A percentile compares a stretch with the other conserved stretches of the same genome.
phyloP scores from a whole-genome alignment of 140 eudicot species.

The Flaveria floridana region DNA sequence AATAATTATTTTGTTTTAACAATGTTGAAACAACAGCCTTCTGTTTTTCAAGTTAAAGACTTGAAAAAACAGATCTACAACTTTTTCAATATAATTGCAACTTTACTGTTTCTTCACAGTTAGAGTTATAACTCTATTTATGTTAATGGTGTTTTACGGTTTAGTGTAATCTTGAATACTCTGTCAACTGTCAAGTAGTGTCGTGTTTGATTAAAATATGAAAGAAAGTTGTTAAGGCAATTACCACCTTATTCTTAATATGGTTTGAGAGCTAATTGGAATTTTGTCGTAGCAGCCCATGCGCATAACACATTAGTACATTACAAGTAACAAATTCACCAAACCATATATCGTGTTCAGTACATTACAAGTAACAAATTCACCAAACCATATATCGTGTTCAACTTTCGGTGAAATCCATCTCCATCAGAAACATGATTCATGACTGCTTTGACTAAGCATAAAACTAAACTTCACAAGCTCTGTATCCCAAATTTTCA shows the following conservation, averaged over 20 bases:
- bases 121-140: conserved; percentile 2
- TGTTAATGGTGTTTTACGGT: background rate
- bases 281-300: background rate
- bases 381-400: background rate
- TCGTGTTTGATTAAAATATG: conserved; percentile 1
- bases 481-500: no score
- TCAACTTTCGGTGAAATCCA: background rate
- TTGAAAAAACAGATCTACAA: background rate
- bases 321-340: background rate
- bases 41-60: conserved; percentile 3
- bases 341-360: conserved; percentile 1
- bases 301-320: background rate
- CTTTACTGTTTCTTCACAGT: background rate
- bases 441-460: background rate
- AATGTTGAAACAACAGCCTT: background rate
- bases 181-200: background rate
- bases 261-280: background rate
- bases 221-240: background rate
- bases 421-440: background rate
- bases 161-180: background rate
- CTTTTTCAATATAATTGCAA: background rate
- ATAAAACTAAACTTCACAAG: no score
- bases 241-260: background rate
- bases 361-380: background rate
- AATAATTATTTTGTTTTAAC: background rate